A percentile compares a stretch with the other conserved stretches of the same genome.
These are phyloP conservation scores for Inosperma sp. DNA, from an alignment of 768 basidiomycete species.

Conservation along the genomic window DNA sequence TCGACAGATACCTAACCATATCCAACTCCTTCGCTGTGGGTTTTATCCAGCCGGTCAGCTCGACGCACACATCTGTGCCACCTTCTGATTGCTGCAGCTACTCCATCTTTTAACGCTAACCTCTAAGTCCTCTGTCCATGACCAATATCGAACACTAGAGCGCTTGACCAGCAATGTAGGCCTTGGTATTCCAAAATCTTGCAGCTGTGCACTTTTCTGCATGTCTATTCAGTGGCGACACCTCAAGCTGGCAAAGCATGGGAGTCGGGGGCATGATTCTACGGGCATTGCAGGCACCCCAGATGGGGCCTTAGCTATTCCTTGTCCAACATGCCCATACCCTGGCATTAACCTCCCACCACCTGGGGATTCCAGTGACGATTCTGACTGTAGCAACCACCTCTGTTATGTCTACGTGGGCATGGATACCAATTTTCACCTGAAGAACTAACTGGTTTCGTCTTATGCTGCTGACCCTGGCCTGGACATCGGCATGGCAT, in stretches of 20 bases:
- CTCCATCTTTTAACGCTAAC: neutral
- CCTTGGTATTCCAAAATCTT: neutral
- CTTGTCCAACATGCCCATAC: conserved; percentile 31
- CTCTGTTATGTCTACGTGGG: too few species aligned
- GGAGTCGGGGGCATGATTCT: conserved; percentile 17
- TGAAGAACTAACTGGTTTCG: neutral
- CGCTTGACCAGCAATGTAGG: neutral
- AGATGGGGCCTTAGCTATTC: conserved; percentile 22
- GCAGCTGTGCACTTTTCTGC: conserved; percentile 1
- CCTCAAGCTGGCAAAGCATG: conserved; percentile 17
- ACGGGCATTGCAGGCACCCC: conserved; percentile 11
- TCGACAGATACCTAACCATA: neutral
- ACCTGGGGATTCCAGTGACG: too few species aligned
- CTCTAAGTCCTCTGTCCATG: neutral
- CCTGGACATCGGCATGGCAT: neutral
- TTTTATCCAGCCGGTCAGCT: conserved; percentile 4
- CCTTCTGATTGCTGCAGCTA: neutral
- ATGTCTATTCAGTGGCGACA: conserved; percentile 21
- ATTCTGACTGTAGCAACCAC: too few species aligned
- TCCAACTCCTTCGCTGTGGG: conserved; percentile 4
- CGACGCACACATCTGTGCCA: neutral
- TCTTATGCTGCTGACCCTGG: too few species aligned
- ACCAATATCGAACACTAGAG: neutral
- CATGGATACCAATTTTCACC: neutral
- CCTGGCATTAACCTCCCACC: conserved; percentile 26